A percentile compares a stretch with the other conserved stretches of the same genome.
Conservation (phyloP, 2,329 filamentous ascomycete species). For the Trichoderma arundinaceum region DNA sequence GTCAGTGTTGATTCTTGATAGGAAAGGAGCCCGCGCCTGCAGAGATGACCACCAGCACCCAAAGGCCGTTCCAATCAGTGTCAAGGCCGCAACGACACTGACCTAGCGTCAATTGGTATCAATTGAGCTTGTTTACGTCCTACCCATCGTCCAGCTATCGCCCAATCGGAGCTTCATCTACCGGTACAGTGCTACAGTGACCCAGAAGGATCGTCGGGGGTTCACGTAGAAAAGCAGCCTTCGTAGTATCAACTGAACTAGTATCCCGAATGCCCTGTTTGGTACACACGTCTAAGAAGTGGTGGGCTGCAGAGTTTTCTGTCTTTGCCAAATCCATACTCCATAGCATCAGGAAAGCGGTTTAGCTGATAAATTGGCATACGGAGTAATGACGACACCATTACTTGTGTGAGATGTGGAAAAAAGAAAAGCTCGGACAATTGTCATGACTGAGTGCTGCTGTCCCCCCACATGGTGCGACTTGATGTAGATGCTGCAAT, state of each 20-base stretch:
- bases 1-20: background rate
- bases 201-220: conserved; percentile 17
- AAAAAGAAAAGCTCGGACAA: conserved; percentile 3
- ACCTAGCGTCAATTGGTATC: background rate
- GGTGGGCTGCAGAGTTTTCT: conserved; percentile 15
- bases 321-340: background rate
- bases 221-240: background rate
- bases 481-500: conserved; percentile 3
- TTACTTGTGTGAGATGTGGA: conserved; percentile 2
- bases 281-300: background rate
- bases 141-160: conserved; percentile 1
- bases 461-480: conserved; percentile 14
- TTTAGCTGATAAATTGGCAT: background rate
- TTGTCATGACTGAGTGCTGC: background rate
- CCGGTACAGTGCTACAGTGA: conserved; percentile 1
- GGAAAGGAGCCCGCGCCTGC: background rate
- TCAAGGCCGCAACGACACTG: background rate
- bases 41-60: background rate
- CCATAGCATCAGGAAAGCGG: background rate
- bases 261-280: conserved; percentile 3
- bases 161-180: background rate
- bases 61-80: background rate
- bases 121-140: background rate
- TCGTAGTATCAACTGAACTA: background rate
- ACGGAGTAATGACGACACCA: conserved; percentile 14